phyloP scores from a whole-genome alignment of 345 rosid genomes.

The Aquilaria sinensis region DNA sequence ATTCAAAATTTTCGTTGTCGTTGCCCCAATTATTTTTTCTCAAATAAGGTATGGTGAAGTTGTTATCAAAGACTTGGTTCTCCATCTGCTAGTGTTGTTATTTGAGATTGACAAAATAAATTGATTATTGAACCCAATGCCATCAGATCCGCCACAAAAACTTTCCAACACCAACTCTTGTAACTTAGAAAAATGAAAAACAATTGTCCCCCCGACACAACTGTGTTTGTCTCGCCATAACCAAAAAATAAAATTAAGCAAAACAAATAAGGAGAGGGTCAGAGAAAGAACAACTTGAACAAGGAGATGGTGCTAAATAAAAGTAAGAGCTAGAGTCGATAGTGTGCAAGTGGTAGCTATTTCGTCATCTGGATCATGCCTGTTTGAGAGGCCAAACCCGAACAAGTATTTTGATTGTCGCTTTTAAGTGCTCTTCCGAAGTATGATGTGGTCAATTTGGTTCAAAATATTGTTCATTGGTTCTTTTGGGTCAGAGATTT shows the following conservation, averaged over 20 bases:
- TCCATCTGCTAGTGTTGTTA: conserved; percentile 23
- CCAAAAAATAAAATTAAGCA: neutral
- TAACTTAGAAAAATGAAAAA: conserved; percentile 27
- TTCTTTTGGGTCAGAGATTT: too few relatives aligned
- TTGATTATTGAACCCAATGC: conserved; percentile 17
- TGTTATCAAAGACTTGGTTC: conserved; percentile 22
- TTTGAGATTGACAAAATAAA: neutral
- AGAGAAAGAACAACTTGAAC: too few relatives aligned
- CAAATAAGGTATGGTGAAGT: conserved; percentile 9
- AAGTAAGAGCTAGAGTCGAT: too few relatives aligned
- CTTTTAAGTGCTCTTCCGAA: too few relatives aligned
- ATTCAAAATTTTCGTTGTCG: conserved; percentile 1
- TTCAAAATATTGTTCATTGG: too few relatives aligned
- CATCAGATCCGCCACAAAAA: conserved; percentile 27
- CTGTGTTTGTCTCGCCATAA: conserved; percentile 76
- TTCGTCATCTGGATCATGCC: too few relatives aligned
- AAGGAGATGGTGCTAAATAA: too few relatives aligned
- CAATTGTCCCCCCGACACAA: conserved; percentile 33
- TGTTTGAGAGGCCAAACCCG: too few relatives aligned
- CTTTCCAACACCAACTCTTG: conserved; percentile 35
- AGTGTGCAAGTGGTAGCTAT: too few relatives aligned
- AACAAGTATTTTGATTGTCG: too few relatives aligned
- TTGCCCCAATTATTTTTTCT: conserved; percentile 1
- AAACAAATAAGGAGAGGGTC: neutral
- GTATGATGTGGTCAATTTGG: too few relatives aligned